Conservation (phyloP, 805 yeast species). For the Monosporozyma aquatica region DNA sequence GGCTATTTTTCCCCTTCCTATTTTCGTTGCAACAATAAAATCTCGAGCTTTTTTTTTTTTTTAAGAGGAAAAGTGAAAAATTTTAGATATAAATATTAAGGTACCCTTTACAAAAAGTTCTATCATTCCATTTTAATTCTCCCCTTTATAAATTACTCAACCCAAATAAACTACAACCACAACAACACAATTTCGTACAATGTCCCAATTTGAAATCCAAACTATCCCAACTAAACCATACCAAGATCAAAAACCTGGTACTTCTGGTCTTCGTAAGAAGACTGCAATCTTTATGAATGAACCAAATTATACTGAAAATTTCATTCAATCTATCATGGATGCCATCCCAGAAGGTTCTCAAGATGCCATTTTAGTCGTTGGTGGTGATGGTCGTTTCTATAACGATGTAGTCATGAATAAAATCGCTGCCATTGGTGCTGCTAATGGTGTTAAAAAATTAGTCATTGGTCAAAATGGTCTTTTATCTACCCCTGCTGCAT, state of each 20-base stretch:
- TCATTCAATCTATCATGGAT: constrained; percentile 74
- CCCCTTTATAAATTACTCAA: too few species aligned
- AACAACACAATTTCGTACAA: not conserved
- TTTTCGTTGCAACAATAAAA: not conserved
- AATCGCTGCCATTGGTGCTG: constrained; percentile 79
- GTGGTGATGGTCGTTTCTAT: constrained; percentile 95
- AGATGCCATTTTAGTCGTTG: constrained; percentile 73
- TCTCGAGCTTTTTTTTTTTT: too few species aligned
- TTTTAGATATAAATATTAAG: too few species aligned
- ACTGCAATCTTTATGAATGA: constrained; percentile 70
- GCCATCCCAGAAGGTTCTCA: constrained; percentile 85
- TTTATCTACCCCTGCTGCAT: constrained; percentile 92
- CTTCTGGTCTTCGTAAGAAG: constrained; percentile 92
- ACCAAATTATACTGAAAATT: constrained; percentile 81
- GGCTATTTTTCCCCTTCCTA: not conserved
- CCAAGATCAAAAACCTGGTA: constrained; percentile 93
- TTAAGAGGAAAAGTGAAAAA: too few species aligned
- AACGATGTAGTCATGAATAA: constrained; percentile 72
- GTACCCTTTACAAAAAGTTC: too few species aligned
- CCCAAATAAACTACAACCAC: too few species aligned
- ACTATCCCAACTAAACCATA: constrained; percentile 61
- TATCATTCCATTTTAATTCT: too few species aligned
- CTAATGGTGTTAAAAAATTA: constrained; percentile 78
- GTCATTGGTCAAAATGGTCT: constrained; percentile 84
- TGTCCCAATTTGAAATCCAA: constrained; percentile 10